Base-by-base conservation (phyloP, 108 stramenopile genomes). In the Cyclotella choctawhatcheeana region DNA sequence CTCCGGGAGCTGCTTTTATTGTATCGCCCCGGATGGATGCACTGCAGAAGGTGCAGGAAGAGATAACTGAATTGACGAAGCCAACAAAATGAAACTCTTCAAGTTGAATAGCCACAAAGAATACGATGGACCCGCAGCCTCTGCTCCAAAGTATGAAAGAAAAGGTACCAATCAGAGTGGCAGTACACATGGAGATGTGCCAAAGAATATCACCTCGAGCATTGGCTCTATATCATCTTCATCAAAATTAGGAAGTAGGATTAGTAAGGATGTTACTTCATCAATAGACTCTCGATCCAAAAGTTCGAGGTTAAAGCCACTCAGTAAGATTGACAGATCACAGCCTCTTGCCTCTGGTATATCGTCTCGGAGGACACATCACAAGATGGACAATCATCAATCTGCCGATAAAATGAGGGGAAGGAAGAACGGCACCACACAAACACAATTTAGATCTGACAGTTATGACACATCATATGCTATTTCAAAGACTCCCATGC, bases 1-100 rank as follows among this genome's bases (percentile, higher is more conserved):
- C 87, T 5, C 56, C 73, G 0, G 85, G 83, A 0, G 80, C 83
- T 17, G 87, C 85, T 16, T 78, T 85, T 71, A 45, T 76, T 6
- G 74, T 75, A 14, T 52, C 45, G 12, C 48, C 74, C 20, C 32
- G 74, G 7, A 13, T 14, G 0, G 56, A 75, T 37, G 74, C 48
- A 8, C 20, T 75, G 34, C 16, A 59, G 20, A 34, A 24, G 17
- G 66, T 75, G 18, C 43, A 59, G 33, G 37, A 59, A n/a, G 45
- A 61, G 44, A 67, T 67, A 16, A 17, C 51, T 5, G 58, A 18
- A 12, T 32, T 60, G 58, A 33, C 47, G 21, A 30, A 44, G 40
- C 5, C 12, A 27, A 56, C 8, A n/a, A 10, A 5, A 54, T 56
- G 55, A 56, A 56, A n/a, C 31, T 56, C 53, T 54, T 54, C 27